Evolutionary conservation across 495 filamentous ascomycete species (phyloP).

Genomic region (Tuber borchii): DNA sequence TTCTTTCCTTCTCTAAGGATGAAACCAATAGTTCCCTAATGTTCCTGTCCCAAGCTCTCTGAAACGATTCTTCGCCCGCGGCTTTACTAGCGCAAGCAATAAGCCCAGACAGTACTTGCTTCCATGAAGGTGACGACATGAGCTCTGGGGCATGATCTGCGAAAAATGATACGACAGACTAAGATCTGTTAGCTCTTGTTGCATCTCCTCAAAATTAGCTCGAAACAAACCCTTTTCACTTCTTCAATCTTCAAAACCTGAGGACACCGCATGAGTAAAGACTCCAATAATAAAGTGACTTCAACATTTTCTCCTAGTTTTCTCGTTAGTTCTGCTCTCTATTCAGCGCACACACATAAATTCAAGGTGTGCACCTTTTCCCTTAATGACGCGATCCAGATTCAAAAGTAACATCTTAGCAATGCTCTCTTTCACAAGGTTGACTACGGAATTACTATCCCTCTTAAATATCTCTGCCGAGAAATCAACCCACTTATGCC

Average conservation of each 20-base stretch:
- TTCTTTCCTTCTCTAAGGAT: constrained; percentile 16
- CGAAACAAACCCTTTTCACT: constrained; percentile 12
- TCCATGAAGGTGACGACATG: constrained; percentile 18
- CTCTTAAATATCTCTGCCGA: constrained; percentile 15
- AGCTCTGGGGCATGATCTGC: constrained; percentile 13
- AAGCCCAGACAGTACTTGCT: constrained; percentile 22
- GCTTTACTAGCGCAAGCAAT: constrained; percentile 25
- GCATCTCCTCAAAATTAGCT: neutral
- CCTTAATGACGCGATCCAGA: constrained; percentile 10
- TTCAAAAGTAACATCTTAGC: constrained; percentile 12
- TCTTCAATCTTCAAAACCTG: constrained; percentile 4
- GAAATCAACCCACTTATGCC: constrained; percentile 27
- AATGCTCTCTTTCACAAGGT: constrained; percentile 8
- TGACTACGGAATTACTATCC: constrained; percentile 21
- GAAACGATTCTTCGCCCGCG: constrained; percentile 11
- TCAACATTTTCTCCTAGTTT: constrained; percentile 7
- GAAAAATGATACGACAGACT: constrained; percentile 20
- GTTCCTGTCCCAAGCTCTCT: constrained; percentile 22
- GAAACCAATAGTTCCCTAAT: constrained; percentile 26
- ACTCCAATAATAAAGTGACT: constrained; percentile 18
- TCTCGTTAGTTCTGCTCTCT: constrained; percentile 1
- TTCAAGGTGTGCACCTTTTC: constrained; percentile 11
- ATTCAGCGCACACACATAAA: neutral
- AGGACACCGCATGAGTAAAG: neutral
- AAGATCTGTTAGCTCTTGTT: constrained; percentile 3